A percentile compares a stretch with the other conserved stretches of the same genome.
These are phyloP conservation scores for Mediolabrus comicus DNA, from an alignment of 108 stramenopile genomes.

Conservation along the genomic window DNA sequence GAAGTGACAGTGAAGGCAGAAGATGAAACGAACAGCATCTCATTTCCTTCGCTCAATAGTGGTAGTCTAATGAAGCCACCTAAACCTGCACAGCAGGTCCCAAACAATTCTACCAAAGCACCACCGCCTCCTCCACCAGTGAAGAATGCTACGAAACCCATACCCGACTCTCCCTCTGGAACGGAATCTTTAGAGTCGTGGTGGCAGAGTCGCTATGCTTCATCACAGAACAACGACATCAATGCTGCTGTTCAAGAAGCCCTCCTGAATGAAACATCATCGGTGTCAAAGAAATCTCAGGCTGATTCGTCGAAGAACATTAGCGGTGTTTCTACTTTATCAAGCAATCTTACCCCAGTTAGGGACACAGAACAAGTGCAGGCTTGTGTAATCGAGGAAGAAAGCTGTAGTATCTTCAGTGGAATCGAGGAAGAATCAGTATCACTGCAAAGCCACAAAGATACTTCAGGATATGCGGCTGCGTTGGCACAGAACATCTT, in stretches of 20 bases:
- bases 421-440: conserved; percentile 13
- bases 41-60: conserved; percentile 21
- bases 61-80: conserved; percentile 7
- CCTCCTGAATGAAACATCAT: conserved; percentile 18
- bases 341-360: not conserved
- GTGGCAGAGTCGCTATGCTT: conserved; percentile 43
- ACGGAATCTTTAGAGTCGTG: conserved; percentile 51
- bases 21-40: not conserved
- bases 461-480: not conserved
- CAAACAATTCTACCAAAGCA: not conserved
- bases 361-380: not conserved
- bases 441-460: too few relatives aligned
- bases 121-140: not conserved
- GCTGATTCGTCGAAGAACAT: not conserved
- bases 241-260: conserved; percentile 45
- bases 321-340: not conserved
- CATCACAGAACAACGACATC: conserved; percentile 31
- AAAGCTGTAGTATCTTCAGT: conserved; percentile 39
- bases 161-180: conserved; percentile 28
- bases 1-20: not conserved
- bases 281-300: not conserved
- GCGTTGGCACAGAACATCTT: not conserved
- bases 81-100: not conserved
- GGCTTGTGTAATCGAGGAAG: not conserved
- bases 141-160: not conserved